These are phyloP conservation scores for Penicillium janthinellum DNA, from an alignment of 2,329 filamentous ascomycete genomes.

Conservation along the genomic window DNA sequence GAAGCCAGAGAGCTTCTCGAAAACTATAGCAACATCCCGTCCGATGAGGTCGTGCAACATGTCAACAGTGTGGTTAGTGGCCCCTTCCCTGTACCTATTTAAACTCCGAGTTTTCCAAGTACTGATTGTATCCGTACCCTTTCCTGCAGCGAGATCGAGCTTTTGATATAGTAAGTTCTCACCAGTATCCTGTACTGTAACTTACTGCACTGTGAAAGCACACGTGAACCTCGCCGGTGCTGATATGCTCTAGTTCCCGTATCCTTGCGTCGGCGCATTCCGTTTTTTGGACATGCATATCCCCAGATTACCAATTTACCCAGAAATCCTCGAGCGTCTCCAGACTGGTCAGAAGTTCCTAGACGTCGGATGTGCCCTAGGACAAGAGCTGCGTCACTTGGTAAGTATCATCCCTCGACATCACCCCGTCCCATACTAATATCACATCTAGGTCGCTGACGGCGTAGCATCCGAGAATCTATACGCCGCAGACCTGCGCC, in stretches of 20 bases:
- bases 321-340: slow-evolving; percentile 23
- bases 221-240: background rate
- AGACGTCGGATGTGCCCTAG: slow-evolving; percentile 28
- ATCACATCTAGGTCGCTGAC: slow-evolving; percentile 35
- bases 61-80: slow-evolving; percentile 20
- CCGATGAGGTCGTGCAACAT: slow-evolving; percentile 18
- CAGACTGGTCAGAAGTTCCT: slow-evolving; percentile 25
- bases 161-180: slow-evolving; percentile 19
- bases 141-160: slow-evolving; percentile 22
- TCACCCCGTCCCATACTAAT: background rate
- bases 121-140: background rate
- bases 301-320: slow-evolving; percentile 21
- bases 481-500: slow-evolving; percentile 54
- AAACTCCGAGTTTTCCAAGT: background rate
- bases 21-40: slow-evolving; percentile 22
- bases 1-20: slow-evolving; percentile 22
- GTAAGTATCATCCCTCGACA: slow-evolving; percentile 3
- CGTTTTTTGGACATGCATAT: slow-evolving; percentile 27
- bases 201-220: no score
- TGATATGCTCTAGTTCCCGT: slow-evolving; percentile 20
- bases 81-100: background rate
- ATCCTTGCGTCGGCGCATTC: slow-evolving; percentile 28
- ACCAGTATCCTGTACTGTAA: background rate
- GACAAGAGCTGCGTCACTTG: slow-evolving; percentile 28
- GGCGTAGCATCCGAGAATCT: slow-evolving; percentile 53